Conservation (phyloP, 2,329 filamentous ascomycete species). For the Biscogniauxia sp. region DNA sequence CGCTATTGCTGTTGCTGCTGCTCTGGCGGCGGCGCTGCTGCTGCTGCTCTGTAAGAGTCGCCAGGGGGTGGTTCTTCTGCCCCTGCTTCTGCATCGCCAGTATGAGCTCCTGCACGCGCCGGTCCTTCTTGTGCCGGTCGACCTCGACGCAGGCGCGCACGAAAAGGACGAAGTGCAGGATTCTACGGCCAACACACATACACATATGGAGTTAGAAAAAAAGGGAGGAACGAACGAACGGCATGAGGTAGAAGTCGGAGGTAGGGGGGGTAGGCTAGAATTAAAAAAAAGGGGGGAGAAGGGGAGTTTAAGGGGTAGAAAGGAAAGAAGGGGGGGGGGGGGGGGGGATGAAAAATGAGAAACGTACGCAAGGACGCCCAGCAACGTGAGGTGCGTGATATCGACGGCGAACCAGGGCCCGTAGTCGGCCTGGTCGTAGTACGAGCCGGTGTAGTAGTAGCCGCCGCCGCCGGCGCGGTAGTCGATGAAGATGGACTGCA, state of each 20-base stretch:
- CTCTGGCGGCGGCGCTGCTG: not conserved
- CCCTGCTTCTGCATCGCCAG: conserved; percentile 20
- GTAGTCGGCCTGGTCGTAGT: not conserved
- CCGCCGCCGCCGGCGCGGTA: not conserved
- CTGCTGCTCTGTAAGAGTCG: conserved; percentile 3
- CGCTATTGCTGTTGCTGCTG: conserved; percentile 2
- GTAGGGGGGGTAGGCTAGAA: not conserved
- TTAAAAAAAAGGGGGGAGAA: too few species aligned
- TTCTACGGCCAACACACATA: too few species aligned
- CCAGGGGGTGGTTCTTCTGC: conserved; percentile 7
- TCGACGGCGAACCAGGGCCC: not conserved
- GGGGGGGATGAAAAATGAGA: not conserved
- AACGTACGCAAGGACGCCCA: not conserved
- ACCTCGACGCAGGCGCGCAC: conserved; percentile 29
- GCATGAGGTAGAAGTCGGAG: not conserved
- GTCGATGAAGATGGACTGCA: not conserved
- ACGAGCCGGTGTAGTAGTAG: not conserved
- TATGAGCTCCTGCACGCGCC: conserved; percentile 18
- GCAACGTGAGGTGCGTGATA: not conserved
- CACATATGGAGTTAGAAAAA: too few species aligned
- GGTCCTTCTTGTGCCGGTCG: conserved; percentile 21
- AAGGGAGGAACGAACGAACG: too few species aligned
- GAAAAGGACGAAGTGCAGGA: conserved; percentile 26
- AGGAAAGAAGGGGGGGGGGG: not conserved
- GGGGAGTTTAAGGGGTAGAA: not conserved